Evolutionary conservation across 192 early-diverging fungal species (phyloP).

Genomic region (Phycomyces nitens): DNA sequence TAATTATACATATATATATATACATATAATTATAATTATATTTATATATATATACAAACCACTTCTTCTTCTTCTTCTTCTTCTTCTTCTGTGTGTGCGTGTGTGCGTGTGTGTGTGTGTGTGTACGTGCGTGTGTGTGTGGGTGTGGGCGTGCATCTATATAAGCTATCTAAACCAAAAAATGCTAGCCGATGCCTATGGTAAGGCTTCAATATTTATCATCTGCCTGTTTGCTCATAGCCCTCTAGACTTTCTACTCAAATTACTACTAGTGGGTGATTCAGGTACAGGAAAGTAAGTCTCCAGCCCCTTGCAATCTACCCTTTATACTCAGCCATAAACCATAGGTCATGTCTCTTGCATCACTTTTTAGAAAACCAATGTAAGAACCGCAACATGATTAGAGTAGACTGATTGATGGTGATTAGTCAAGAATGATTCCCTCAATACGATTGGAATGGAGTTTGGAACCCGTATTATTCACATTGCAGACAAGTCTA

Average conservation of each 20-base stretch:
- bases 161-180: neutral
- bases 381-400: slow-evolving; percentile 30
- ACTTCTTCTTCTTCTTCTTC: neutral
- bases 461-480: slow-evolving; percentile 76
- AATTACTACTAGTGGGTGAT: slow-evolving; percentile 58
- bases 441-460: slow-evolving; percentile 76
- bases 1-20: too few species aligned
- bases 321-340: neutral
- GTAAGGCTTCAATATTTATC: slow-evolving; percentile 5
- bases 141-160: too few species aligned
- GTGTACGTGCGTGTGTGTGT: too few species aligned
- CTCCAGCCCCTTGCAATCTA: neutral
- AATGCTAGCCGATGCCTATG: slow-evolving; percentile 39
- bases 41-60: too few species aligned
- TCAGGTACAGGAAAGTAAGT: slow-evolving; percentile 60
- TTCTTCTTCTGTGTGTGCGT: neutral
- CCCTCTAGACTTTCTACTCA: slow-evolving; percentile 45
- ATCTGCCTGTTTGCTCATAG: neutral
- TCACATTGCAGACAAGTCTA: slow-evolving; percentile 58
- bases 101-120: too few species aligned
- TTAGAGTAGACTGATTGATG: neutral
- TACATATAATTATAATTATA: too few species aligned
- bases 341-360: slow-evolving; percentile 55
- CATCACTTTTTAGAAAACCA: slow-evolving; percentile 59
- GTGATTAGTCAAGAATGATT: slow-evolving; percentile 48